These are phyloP conservation scores for Russula earlei DNA, from an alignment of 768 basidiomycete genomes.

Conservation along the genomic window DNA sequence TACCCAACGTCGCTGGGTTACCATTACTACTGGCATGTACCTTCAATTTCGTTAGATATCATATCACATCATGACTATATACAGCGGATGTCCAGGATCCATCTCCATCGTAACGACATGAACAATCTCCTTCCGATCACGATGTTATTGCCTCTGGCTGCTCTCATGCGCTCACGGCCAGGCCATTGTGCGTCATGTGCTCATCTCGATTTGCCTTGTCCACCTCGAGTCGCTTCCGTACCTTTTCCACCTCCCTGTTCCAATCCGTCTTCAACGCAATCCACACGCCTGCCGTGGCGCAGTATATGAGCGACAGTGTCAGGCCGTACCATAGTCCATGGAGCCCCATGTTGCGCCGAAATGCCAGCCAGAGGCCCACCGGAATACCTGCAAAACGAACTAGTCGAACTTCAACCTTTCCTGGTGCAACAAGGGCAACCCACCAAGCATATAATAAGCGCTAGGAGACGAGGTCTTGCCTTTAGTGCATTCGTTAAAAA, in stretches of 20 bases:
- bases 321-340: slow-evolving; percentile 82
- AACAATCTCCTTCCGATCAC: too few species aligned
- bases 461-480: slow-evolving; percentile 25
- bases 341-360: slow-evolving; percentile 46
- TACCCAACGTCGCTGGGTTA: too few species aligned
- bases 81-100: too few species aligned
- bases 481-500: slow-evolving; percentile 5
- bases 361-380: slow-evolving; percentile 69
- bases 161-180: neutral
- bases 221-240: slow-evolving; percentile 38
- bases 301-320: slow-evolving; percentile 54
- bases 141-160: too few species aligned
- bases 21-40: too few species aligned
- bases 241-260: slow-evolving; percentile 58
- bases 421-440: slow-evolving; percentile 1
- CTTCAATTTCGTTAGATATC: too few species aligned
- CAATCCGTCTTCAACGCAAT: slow-evolving; percentile 55
- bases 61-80: too few species aligned
- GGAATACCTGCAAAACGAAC: slow-evolving; percentile 49
- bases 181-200: neutral
- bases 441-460: slow-evolving; percentile 72
- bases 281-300: slow-evolving; percentile 43
- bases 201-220: slow-evolving; percentile 2
- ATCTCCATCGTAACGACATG: too few species aligned
- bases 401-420: neutral